Percentiles rank a stretch among this genome's conserved stretches.
Evolutionary conservation across 1,139 yeast species (phyloP).

Genomic region (Hyphopichia burtonii): DNA sequence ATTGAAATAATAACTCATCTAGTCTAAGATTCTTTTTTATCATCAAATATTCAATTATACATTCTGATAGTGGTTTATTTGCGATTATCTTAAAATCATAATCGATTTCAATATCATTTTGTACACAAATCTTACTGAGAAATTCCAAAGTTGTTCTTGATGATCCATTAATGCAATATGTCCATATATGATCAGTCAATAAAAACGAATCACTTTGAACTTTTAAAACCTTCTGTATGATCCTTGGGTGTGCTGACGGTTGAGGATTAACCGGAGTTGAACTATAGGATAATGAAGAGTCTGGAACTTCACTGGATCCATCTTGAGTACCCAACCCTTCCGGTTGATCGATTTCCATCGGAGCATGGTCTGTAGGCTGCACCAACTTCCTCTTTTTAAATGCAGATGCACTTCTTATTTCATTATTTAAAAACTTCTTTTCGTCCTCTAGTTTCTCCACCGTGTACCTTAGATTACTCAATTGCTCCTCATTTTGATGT

Average conservation of each 20-base stretch:
- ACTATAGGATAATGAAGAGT: neutral
- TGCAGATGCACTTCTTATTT: slow-evolving; percentile 25
- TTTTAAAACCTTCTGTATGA: slow-evolving; percentile 19
- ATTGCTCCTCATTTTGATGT: slow-evolving; percentile 39
- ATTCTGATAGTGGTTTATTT: slow-evolving; percentile 31
- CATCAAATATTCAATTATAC: slow-evolving; percentile 38
- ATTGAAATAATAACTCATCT: slow-evolving; percentile 40
- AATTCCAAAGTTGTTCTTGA: slow-evolving; percentile 47
- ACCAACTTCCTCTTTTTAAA: neutral
- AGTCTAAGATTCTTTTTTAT: slow-evolving; percentile 40
- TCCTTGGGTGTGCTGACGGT: slow-evolving; percentile 1
- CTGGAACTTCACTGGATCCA: neutral
- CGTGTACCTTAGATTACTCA: slow-evolving; percentile 39
- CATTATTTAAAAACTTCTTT: slow-evolving; percentile 58
- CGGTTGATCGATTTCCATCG: slow-evolving; percentile 1
- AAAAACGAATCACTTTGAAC: slow-evolving; percentile 34
- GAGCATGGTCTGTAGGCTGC: neutral
- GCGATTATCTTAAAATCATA: slow-evolving; percentile 28
- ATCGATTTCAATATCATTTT: slow-evolving; percentile 26
- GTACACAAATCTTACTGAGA: slow-evolving; percentile 47
- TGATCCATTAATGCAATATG: slow-evolving; percentile 49
- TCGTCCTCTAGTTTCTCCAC: slow-evolving; percentile 67
- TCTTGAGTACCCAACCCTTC: neutral
- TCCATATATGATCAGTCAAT: slow-evolving; percentile 38
- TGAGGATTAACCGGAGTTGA: neutral